These are phyloP conservation scores for Metschnikowia bowlesiae DNA, from an alignment of 805 yeast species.

Conservation along the genomic window DNA sequence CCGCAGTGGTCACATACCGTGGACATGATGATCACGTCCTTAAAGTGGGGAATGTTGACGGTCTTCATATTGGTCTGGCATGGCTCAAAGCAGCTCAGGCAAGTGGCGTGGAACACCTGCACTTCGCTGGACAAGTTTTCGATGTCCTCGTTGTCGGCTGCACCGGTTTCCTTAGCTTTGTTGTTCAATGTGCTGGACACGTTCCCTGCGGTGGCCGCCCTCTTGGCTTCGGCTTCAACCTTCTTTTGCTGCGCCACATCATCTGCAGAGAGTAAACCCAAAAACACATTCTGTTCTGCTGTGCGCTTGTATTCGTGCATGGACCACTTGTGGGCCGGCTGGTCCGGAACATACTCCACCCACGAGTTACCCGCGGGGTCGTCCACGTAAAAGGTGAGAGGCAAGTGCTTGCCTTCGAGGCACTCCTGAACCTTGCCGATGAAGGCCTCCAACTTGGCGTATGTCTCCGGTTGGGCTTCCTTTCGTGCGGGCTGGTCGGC, in stretches of 20 bases:
- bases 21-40: slow-evolving; percentile 94
- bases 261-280: slow-evolving; percentile 75
- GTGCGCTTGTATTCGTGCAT: slow-evolving; percentile 76
- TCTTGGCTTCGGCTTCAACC: slow-evolving; percentile 47
- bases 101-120: slow-evolving; percentile 86
- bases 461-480: slow-evolving; percentile 66
- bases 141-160: slow-evolving; percentile 67
- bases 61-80: slow-evolving; percentile 96
- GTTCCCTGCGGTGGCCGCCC: slow-evolving; percentile 35
- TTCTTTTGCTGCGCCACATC: slow-evolving; percentile 46
- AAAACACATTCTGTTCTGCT: slow-evolving; percentile 78
- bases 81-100: slow-evolving; percentile 80
- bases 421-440: slow-evolving; percentile 55
- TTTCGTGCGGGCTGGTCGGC: slow-evolving; percentile 80
- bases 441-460: slow-evolving; percentile 69
- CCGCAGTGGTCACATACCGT: slow-evolving; percentile 92
- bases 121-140: slow-evolving; percentile 87
- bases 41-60: slow-evolving; percentile 95
- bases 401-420: slow-evolving; percentile 67
- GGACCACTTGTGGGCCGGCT: slow-evolving; percentile 86
- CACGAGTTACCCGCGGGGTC: slow-evolving; percentile 98
- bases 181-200: slow-evolving; percentile 22
- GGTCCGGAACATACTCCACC: slow-evolving; percentile 86
- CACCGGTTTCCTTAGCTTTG: slow-evolving; percentile 3
- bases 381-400: slow-evolving; percentile 73